Evolutionary conservation across 1,284 basidiomycete species (phyloP).

Genomic region (Phaffia rhodozyma): DNA sequence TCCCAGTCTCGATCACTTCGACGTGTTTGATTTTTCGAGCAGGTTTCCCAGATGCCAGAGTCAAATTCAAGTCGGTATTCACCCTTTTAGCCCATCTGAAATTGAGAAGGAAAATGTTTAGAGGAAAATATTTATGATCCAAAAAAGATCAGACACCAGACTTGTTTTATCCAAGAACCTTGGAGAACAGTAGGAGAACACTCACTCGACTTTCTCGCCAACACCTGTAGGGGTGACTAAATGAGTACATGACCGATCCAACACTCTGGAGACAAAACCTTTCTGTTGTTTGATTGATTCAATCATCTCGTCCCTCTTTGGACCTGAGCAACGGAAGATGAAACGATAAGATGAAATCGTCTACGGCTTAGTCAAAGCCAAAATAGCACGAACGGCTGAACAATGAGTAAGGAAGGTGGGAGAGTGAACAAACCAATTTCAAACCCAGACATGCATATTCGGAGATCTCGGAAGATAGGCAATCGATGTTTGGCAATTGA

Average conservation of each 20-base stretch:
- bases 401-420: background rate
- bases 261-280: conserved; percentile 19
- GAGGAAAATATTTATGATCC: background rate
- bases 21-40: conserved; percentile 5
- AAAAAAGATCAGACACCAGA: background rate
- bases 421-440: conserved; percentile 17
- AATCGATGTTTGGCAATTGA: conserved; percentile 19
- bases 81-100: conserved; percentile 2
- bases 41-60: conserved; percentile 11
- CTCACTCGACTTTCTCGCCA: conserved; percentile 4
- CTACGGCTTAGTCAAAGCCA: too few relatives aligned
- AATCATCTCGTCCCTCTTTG: conserved; percentile 8
- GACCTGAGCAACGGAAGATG: background rate
- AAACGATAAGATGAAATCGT: background rate
- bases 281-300: conserved; percentile 14
- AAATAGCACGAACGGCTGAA: too few relatives aligned
- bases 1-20: background rate
- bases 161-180: too few relatives aligned
- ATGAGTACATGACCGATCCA: conserved; percentile 22
- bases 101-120: background rate
- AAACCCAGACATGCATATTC: conserved; percentile 21
- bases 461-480: conserved; percentile 20
- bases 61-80: background rate
- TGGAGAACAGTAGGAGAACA: background rate
- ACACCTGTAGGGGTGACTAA: conserved; percentile 17